Evolutionary conservation across 306 rosid genomes (phyloP), one percentile per base, ranked within the genome.

Genomic region (Corylus avellana): DNA sequence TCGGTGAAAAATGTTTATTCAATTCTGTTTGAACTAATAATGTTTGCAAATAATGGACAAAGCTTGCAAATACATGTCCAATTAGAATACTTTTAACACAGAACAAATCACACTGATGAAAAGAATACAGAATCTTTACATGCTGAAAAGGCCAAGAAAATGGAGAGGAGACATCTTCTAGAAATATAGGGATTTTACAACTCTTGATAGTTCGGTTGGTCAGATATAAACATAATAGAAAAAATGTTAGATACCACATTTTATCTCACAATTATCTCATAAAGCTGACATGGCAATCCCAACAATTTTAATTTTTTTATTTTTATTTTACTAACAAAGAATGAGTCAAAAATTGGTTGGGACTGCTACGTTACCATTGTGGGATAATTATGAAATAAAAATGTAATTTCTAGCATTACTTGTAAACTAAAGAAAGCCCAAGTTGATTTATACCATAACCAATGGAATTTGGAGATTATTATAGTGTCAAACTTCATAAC

Each of bases 401-500:
- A 39, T 39, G 5, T 4, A 39, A 5, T 39, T 39, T 39, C 44
- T 39, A 39, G 44, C 5, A 39, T 39, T 39, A 39, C 44, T 39
- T 61, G 68, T 25, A 13, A 25, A 22, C 22, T 22, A 22, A 22
- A 22, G 22, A 64, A 59, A 18, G 54, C 46, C 81, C 63, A 72
- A 32, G 7, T 14, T 32, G 42, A 63, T 32, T 32, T 12, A 32
- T 35, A 63, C 47, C 59, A 75, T 68, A 27, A 74, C 25, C 67
- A 68, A 44, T 44, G 64, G 57, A 68, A 49, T 80, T 22, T 74
- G 63, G 51, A 73, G 74, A 77, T 29, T 71, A 61, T 39, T 56
- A 68, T 10, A 78, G 29, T 59, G 56, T 92, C 87, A 92, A 81
- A 94, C 97, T 83, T 90, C 97, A 86, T 94, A 94, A 64, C 97